Conservation (phyloP, 225 moss, liverwort and hornwort genomes). For the Climacium dendroides region DNA sequence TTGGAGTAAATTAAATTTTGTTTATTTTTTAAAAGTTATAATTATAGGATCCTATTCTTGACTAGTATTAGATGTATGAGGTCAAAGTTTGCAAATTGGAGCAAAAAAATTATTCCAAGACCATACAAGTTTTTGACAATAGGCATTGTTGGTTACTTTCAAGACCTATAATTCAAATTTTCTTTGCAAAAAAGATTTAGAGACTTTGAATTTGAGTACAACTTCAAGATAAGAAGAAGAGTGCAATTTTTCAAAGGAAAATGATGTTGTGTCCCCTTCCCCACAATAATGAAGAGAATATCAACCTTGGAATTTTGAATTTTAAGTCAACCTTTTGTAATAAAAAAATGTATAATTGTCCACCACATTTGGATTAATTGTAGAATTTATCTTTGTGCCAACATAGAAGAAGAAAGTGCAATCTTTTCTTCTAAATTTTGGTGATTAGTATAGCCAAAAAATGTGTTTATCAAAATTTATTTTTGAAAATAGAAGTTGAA, state of each 20-base stretch:
- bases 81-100: background rate
- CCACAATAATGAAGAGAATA: background rate
- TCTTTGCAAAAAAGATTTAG: background rate
- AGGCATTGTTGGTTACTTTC: background rate
- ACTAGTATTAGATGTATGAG: background rate
- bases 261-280: accelerated
- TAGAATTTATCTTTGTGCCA: background rate
- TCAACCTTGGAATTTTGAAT: background rate
- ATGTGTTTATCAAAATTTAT: background rate
- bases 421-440: background rate
- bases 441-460: background rate
- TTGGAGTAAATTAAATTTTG: background rate
- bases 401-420: background rate
- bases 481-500: background rate
- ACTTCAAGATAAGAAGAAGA: no score
- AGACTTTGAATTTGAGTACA: background rate
- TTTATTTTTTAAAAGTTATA: background rate
- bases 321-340: no score
- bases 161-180: background rate
- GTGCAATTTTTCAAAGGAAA: background rate
- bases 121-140: accelerated
- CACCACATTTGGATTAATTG: background rate
- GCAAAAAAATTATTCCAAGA: background rate
- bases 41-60: no score
- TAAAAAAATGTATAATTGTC: background rate